Evolutionary conservation across 2,329 filamentous ascomycete species (phyloP), one percentile per base, ranked within the genome.

Genomic region (Aspergillus awamori): DNA sequence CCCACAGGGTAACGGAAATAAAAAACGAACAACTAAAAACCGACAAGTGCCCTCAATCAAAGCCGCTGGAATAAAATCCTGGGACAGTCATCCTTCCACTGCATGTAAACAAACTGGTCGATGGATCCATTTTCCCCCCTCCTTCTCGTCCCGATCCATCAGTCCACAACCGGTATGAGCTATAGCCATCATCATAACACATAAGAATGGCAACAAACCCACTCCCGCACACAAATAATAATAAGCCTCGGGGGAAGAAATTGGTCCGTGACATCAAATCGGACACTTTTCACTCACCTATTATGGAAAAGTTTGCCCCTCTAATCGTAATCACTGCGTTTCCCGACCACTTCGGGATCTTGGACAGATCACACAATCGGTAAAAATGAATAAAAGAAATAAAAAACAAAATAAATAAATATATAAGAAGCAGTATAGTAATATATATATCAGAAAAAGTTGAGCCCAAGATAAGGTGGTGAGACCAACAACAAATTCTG

Each of bases 231-330:
- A 55, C 53, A 55, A 55, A 55, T 45, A 33, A 55, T 28, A 26
- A 28, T 11, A 38, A 26, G 22, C 28, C 17, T 55, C 53, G 53
- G 53, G 43, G 53, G n/a, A 55, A 43, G 38, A 55, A 55, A 55
- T 55, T 45, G 53, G 41, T 55, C 53, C 53, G 53, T 39, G 36
- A 55, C 38, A 55, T 55, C 53, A 55, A 55, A 43, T 28, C 22
- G 17, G 38, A 41, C 38, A 36, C 53, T 41, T 41, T 41, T 17
- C 53, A 55, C 53, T 55, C 41, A 45, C 53, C 53, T 55, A 43
- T 26, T 55, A 28, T 41, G 45, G 45, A 22, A 24, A 48, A 48
- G 45, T 13, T 24, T 28, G 45, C 24, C 45, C 45, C 45, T 48
- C 45, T 45, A 22, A 45, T 36, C 33, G 33, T 36, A 36, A 36